phyloP scores from a whole-genome alignment of 2,329 filamentous ascomycete species.

The Cryphonectria radicalis region DNA sequence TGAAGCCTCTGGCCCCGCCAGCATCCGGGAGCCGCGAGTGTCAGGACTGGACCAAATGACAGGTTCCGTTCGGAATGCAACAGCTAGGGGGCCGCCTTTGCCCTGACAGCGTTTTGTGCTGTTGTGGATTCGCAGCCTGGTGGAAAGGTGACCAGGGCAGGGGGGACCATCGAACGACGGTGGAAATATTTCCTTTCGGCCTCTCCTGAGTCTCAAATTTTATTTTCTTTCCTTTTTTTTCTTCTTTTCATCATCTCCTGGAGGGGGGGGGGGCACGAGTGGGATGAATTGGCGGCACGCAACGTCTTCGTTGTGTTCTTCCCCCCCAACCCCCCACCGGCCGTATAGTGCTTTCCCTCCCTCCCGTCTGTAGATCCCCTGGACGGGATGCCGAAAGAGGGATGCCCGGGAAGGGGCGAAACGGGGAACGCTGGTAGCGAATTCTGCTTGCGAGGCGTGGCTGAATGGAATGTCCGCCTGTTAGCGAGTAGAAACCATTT shows the following conservation, averaged over 20 bases:
- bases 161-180: neutral
- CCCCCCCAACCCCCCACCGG: neutral
- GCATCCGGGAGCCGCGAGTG: slow-evolving; percentile 6
- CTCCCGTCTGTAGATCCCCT: neutral
- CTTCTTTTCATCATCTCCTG: neutral
- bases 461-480: neutral
- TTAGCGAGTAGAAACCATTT: neutral
- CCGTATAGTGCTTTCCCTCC: slow-evolving; percentile 14
- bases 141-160: neutral
- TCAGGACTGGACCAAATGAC: slow-evolving; percentile 4
- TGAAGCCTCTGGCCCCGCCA: slow-evolving; percentile 15
- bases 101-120: slow-evolving; percentile 6
- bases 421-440: slow-evolving; percentile 14
- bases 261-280: neutral
- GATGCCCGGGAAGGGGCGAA: neutral
- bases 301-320: neutral
- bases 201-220: slow-evolving; percentile 4
- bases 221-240: neutral
- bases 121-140: slow-evolving; percentile 8
- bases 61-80: slow-evolving; percentile 20
- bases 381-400: slow-evolving; percentile 24
- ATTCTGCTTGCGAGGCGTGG: slow-evolving; percentile 5
- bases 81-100: slow-evolving; percentile 8
- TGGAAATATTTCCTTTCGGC: slow-evolving; percentile 15
- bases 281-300: neutral